Evolutionary conservation across 169 alveolate species (phyloP), one percentile per base, ranked within the genome.

Genomic region (Cryptosporidium muris): DNA sequence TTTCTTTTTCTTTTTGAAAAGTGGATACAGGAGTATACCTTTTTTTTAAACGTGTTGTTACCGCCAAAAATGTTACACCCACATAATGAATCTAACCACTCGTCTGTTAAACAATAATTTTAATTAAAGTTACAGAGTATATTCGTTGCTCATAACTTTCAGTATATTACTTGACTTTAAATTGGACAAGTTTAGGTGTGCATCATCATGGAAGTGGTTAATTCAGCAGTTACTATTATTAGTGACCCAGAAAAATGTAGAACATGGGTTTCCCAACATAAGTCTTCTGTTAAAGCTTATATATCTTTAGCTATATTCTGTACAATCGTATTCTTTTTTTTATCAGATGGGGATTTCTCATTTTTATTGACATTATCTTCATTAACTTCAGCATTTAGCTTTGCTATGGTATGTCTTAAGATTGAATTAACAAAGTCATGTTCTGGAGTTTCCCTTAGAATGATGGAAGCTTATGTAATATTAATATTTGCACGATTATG

Each of bases 271-370:
- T 74, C 85, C 37, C 85, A 74, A 42, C 85, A 74, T 11, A 74
- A 60, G 40, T 74, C 85, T n/a, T 74, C 85, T n/a, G 85, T 74
- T 8, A 74, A 74, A 38, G 85, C 85, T n/a, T 74, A 74, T 47
- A 74, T 74, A 25, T 74, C 85, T 2, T 11, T 74, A 37, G 85
- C 85, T 14, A 58, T 74, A 74, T 74, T 74, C n/a, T 74, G 85
- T 51, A 91, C 93, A 34, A 85, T 94, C 12, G 88, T 95, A 36
- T 40, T 94, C n/a, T 66, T 95, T 63, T 94, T 90, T 65, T 82
- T 91, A 62, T 94, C 98, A 16, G 97, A 94, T 89, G 97, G 98
- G 8, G 98, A 95, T 80, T 96, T 96, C 89, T 95, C 98, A 14
- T 93, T 96, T 85, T 89, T 96, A 43, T 81, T 96, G 80, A 96